phyloP scores from a whole-genome alignment of 495 filamentous ascomycete genomes.

The Viridothelium virens region DNA sequence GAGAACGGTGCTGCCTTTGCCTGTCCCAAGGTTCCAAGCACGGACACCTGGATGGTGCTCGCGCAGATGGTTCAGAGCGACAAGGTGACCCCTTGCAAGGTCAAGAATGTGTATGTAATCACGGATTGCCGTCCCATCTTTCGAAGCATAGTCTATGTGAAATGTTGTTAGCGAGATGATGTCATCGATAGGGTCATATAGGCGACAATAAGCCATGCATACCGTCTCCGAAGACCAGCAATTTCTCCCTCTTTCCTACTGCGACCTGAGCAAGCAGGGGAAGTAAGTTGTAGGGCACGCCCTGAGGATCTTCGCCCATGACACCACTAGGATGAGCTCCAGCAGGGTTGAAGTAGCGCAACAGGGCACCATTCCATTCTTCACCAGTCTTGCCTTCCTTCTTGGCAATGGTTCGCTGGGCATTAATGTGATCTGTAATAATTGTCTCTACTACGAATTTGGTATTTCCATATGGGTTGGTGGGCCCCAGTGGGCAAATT shows the following conservation, averaged over 20 bases:
- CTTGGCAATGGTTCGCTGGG: slow-evolving; percentile 73
- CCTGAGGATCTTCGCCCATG: slow-evolving; percentile 97
- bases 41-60: slow-evolving; percentile 83
- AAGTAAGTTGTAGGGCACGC: slow-evolving; percentile 91
- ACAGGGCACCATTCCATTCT: slow-evolving; percentile 85
- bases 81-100: slow-evolving; percentile 79
- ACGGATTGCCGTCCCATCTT: slow-evolving; percentile 65
- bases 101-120: slow-evolving; percentile 83
- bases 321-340: slow-evolving; percentile 91
- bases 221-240: slow-evolving; percentile 93
- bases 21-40: slow-evolving; percentile 97
- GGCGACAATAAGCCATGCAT: slow-evolving; percentile 20
- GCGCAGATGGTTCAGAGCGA: slow-evolving; percentile 86
- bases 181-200: not conserved
- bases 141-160: slow-evolving; percentile 71
- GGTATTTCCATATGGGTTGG: slow-evolving; percentile 94
- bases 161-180: not conserved
- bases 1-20: slow-evolving; percentile 87
- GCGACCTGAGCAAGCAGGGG: slow-evolving; percentile 93
- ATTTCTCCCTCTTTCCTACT: slow-evolving; percentile 87
- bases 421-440: slow-evolving; percentile 84
- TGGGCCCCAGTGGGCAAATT: slow-evolving; percentile 88
- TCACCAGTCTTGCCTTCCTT: slow-evolving; percentile 69
- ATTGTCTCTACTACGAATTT: slow-evolving; percentile 85
- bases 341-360: slow-evolving; percentile 96